Percentiles rank a stretch among this genome's conserved stretches.
phyloP scores from a whole-genome alignment of 2,329 filamentous ascomycete genomes.

The Alternaria sp. region DNA sequence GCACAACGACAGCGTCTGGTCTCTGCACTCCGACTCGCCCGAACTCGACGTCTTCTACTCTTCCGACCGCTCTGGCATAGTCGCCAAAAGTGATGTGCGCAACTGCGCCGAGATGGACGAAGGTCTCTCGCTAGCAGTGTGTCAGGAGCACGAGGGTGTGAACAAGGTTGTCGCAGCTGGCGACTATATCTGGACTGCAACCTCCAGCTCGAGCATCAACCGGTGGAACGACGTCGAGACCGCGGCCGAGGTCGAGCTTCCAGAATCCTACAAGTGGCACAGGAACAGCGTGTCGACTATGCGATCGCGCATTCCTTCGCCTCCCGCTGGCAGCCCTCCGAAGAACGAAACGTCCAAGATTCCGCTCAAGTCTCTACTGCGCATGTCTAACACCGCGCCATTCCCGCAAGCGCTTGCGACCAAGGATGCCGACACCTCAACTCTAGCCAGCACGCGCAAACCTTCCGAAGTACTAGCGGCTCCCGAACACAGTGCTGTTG shows the following conservation, averaged over 20 bases:
- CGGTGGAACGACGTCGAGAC: constrained; percentile 89
- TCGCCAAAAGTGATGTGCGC: constrained; percentile 95
- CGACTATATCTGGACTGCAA: constrained; percentile 88
- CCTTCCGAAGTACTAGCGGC: constrained; percentile 62
- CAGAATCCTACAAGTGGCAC: constrained; percentile 57
- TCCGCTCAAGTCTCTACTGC: constrained; percentile 76
- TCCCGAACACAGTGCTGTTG: constrained; percentile 34
- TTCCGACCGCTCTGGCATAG: constrained; percentile 85
- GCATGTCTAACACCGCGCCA: constrained; percentile 81
- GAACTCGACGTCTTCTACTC: constrained; percentile 92
- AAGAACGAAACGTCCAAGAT: constrained; percentile 64
- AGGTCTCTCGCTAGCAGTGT: constrained; percentile 86
- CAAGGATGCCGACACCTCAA: constrained; percentile 63
- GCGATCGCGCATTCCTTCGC: constrained; percentile 50
- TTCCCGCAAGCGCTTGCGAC: constrained; percentile 66
- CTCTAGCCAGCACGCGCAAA: constrained; percentile 60
- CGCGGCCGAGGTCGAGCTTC: constrained; percentile 68
- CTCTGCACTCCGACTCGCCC: constrained; percentile 86
- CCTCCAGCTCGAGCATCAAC: constrained; percentile 88
- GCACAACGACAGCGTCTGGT: constrained; percentile 99
- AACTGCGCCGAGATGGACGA: constrained; percentile 80
- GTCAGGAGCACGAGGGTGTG: constrained; percentile 88
- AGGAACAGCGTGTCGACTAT: constrained; percentile 60
- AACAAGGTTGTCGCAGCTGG: constrained; percentile 68
- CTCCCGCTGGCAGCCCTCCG: constrained; percentile 41